phyloP scores from a whole-genome alignment of 306 rosid species.

The Dryas drummondii region DNA sequence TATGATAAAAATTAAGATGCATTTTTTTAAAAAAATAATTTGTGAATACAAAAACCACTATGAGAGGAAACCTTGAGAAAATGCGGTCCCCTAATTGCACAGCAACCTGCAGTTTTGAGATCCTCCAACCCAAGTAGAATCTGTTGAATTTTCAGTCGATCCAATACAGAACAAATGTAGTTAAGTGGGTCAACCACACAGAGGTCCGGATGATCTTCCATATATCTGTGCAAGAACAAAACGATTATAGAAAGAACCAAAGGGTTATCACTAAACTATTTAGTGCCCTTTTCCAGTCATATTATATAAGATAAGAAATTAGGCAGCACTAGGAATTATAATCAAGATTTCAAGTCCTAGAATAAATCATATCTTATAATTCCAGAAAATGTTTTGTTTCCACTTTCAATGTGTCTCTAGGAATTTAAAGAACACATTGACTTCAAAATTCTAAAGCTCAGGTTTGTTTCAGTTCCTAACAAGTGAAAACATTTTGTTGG shows the following conservation, averaged over 20 bases:
- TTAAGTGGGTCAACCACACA: slow-evolving; percentile 77
- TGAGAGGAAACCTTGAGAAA: slow-evolving; percentile 51
- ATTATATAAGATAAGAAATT: no score
- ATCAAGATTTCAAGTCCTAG: no score
- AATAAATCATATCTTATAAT: neutral
- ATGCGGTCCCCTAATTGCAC: slow-evolving; percentile 67
- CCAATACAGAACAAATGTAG: slow-evolving; percentile 62
- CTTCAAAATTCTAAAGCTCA: neutral
- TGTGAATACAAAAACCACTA: neutral
- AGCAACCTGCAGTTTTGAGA: slow-evolving; percentile 45
- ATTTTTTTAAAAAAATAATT: neutral
- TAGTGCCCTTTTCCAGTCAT: neutral
- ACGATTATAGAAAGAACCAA: slow-evolving; percentile 6
- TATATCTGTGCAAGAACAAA: slow-evolving; percentile 40
- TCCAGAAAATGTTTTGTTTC: neutral
- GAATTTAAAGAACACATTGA: neutral
- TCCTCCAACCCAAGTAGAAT: slow-evolving; percentile 66
- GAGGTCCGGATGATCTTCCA: slow-evolving; percentile 52
- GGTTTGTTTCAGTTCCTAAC: neutral
- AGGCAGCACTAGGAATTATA: no score
- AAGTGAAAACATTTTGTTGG: neutral
- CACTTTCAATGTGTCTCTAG: neutral
- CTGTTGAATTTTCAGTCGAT: slow-evolving; percentile 73
- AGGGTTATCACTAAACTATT: neutral
- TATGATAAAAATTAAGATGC: neutral